phyloP scores from a whole-genome alignment of 179 eudicot species.

The Vitellaria paradoxa region DNA sequence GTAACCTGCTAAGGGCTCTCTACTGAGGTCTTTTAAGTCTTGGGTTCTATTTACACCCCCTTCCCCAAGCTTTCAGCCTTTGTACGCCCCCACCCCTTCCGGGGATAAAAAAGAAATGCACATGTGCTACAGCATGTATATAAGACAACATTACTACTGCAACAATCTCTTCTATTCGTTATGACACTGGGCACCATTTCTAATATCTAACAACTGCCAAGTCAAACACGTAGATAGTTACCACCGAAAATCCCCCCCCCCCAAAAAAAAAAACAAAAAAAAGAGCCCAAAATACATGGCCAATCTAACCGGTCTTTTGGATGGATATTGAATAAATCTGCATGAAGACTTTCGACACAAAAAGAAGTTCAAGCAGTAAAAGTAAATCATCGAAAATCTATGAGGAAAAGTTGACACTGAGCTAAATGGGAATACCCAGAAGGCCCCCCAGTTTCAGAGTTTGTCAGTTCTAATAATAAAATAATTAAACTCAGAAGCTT shows the following conservation, averaged over 20 bases:
- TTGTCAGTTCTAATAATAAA: neutral
- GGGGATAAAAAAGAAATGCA: too few species aligned
- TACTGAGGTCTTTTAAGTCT: too few species aligned
- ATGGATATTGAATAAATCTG: neutral
- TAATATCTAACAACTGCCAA: neutral
- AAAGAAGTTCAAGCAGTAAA: neutral
- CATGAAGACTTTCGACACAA: neutral
- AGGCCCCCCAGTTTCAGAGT: neutral
- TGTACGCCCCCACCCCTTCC: too few species aligned
- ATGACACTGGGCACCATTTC: neutral
- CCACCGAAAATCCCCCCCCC: neutral
- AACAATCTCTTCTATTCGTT: neutral
- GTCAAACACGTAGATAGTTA: neutral
- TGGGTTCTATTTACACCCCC: too few species aligned
- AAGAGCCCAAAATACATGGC: neutral
- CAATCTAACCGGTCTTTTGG: neutral
- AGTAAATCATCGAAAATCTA: constrained; percentile 1
- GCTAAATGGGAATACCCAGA: neutral
- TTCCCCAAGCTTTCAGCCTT: too few species aligned
- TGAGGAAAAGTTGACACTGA: neutral
- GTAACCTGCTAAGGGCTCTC: too few species aligned
- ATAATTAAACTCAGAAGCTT: neutral
- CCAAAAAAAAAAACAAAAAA: too few species aligned
- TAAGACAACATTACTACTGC: neutral
- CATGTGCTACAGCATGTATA: too few species aligned